A percentile compares a stretch with the other conserved stretches of the same genome.
Evolutionary conservation across 305 asterid species (phyloP).

Genomic region (Salvia sclarea): DNA sequence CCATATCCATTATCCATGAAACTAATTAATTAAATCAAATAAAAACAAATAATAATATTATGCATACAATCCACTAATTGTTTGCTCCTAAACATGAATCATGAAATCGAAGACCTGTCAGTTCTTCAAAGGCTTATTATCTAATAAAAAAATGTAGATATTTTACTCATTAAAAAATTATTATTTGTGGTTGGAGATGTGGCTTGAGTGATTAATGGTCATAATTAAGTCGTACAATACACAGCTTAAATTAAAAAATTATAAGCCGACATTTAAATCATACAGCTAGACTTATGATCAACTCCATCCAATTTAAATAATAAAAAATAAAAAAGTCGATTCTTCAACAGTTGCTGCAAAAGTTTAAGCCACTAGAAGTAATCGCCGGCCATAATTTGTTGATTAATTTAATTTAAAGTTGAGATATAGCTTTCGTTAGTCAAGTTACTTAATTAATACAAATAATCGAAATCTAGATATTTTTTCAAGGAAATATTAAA

Average conservation of each 20-base stretch:
- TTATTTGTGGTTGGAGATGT: neutral
- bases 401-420: conserved; percentile 27
- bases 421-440: neutral
- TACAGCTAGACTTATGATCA: conserved; percentile 17
- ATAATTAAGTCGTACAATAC: conserved; percentile 24
- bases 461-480: conserved; percentile 32
- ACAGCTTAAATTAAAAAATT: neutral
- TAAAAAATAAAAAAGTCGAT: conserved; percentile 21
- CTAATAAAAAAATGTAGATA: neutral
- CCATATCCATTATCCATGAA: neutral
- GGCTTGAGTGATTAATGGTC: conserved; percentile 13
- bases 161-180: neutral
- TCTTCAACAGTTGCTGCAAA: conserved; percentile 19
- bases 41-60: neutral
- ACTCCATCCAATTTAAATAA: neutral
- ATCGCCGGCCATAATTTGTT: conserved; percentile 32
- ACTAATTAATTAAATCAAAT: neutral
- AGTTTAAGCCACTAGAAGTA: conserved; percentile 16
- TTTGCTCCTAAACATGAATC: too few relatives aligned
- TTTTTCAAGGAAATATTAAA: neutral
- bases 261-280: conserved; percentile 2
- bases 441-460: conserved; percentile 14
- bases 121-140: too few relatives aligned
- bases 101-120: too few relatives aligned
- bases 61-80: too few relatives aligned